Percentiles rank a stretch among this genome's conserved stretches.
These are phyloP conservation scores for Trametes coccinea DNA, from an alignment of 768 basidiomycete species.

Conservation along the genomic window DNA sequence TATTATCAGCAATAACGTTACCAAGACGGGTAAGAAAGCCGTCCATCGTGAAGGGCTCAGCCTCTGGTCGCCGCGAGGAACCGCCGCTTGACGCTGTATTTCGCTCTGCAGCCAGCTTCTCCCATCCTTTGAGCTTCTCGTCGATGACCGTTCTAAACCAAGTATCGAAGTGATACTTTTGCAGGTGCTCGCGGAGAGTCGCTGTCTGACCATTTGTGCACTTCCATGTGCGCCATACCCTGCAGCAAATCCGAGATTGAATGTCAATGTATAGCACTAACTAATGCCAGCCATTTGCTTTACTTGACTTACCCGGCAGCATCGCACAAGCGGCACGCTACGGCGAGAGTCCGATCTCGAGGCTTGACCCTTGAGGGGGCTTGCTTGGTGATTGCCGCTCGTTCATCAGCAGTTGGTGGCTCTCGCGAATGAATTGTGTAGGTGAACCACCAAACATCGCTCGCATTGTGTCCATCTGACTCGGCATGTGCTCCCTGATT, in stretches of 20 bases:
- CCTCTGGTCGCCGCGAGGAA: too few species aligned
- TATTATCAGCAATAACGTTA: slow-evolving; percentile 31
- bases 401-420: too few species aligned
- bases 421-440: neutral
- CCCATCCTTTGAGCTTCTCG: slow-evolving; percentile 25
- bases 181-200: slow-evolving; percentile 30
- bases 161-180: slow-evolving; percentile 19
- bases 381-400: neutral
- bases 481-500: too few species aligned
- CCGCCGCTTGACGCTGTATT: too few species aligned
- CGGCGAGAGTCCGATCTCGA: too few species aligned
- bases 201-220: slow-evolving; percentile 26
- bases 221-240: slow-evolving; percentile 17
- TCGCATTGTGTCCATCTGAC: neutral
- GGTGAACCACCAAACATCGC: neutral
- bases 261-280: neutral
- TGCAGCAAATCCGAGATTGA: neutral
- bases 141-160: slow-evolving; percentile 11
- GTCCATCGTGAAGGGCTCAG: slow-evolving; percentile 27
- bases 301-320: neutral
- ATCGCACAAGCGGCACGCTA: neutral
- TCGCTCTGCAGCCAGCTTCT: slow-evolving; percentile 14
- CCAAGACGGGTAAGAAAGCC: slow-evolving; percentile 25
- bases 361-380: neutral
- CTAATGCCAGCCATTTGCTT: too few species aligned